These are phyloP conservation scores for Stemphylium beticola DNA, from an alignment of 2,329 filamentous ascomycete genomes.

Conservation along the genomic window DNA sequence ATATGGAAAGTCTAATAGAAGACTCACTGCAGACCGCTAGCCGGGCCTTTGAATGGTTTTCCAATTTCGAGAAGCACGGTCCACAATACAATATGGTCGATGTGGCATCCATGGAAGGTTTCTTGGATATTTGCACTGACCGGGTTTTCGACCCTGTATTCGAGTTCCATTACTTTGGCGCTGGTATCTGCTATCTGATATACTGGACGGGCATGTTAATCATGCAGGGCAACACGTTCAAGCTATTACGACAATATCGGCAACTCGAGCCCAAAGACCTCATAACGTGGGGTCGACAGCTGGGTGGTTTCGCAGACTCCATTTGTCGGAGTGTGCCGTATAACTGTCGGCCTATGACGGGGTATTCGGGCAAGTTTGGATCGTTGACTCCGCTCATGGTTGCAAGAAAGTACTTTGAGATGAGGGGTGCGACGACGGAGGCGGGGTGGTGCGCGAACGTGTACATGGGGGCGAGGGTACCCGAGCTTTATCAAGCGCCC, in stretches of 20 bases:
- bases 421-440: slow-evolving; percentile 33
- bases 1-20: slow-evolving; percentile 33
- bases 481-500: slow-evolving; percentile 38
- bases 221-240: slow-evolving; percentile 44
- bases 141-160: slow-evolving; percentile 38
- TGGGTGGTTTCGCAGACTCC: slow-evolving; percentile 38
- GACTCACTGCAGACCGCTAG: slow-evolving; percentile 35
- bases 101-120: slow-evolving; percentile 33
- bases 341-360: slow-evolving; percentile 34
- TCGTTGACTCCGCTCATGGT: slow-evolving; percentile 44
- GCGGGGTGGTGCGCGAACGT: slow-evolving; percentile 40
- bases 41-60: slow-evolving; percentile 39
- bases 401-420: slow-evolving; percentile 45
- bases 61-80: slow-evolving; percentile 38
- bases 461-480: slow-evolving; percentile 38
- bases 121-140: slow-evolving; percentile 35
- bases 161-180: slow-evolving; percentile 41
- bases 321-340: slow-evolving; percentile 45
- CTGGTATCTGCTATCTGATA: slow-evolving; percentile 43
- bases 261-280: slow-evolving; percentile 38
- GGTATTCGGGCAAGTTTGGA: slow-evolving; percentile 43
- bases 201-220: slow-evolving; percentile 49
- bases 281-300: slow-evolving; percentile 41
- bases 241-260: slow-evolving; percentile 30
- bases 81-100: slow-evolving; percentile 38